Evolutionary conservation across 192 early-diverging fungal species (phyloP), one percentile per base, ranked within the genome.

Genomic region (Thoreauomyces humboldtii): DNA sequence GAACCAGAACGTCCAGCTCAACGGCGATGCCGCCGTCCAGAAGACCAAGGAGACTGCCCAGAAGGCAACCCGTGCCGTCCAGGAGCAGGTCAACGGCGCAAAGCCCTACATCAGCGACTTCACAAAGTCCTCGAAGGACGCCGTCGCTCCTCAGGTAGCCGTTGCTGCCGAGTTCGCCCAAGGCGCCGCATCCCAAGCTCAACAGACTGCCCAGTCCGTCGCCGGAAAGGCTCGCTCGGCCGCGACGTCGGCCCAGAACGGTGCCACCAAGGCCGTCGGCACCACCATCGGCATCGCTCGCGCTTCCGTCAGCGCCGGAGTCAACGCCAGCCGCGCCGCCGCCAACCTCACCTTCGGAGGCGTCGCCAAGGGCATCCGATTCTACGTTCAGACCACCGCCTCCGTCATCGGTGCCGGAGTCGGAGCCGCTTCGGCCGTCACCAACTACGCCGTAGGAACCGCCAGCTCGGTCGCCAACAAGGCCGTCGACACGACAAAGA

Each of bases 221-320:
- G 57, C 41, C 35, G 57, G 35, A 38, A 59, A 59, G 57, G 57
- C 57, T 21, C 35, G 41, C 22, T 34, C 57, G 57, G 57, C 57
- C 29, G 57, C 57, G 12, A 25, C 57, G 35, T 19, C 41, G 19
- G 57, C 57, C 24, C 32, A 34, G 4, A n/a, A 35, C 57, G n/a
- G 35, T 0, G 57, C 57, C 0, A n/a, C 57, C 29, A 22, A 59
- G 22, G 57, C 57, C 35, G 57, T 43, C 21, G 57, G 57, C 21
- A 43, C 41, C 57, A 41, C 57, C 35, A 37, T 59, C 57, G 57
- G 57, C 22, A 37, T 38, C 36, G 36, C 35, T 2, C 28, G 57
- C 34, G 57, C 57, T 22, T 15, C 57, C 0, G 57, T 59, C 41
- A 34, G 41, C 35, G 57, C 57, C 21, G 57, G 57, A 27, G 21